Conservation (phyloP, 169 alveolate genomes). For the Toxoplasma gondii region DNA sequence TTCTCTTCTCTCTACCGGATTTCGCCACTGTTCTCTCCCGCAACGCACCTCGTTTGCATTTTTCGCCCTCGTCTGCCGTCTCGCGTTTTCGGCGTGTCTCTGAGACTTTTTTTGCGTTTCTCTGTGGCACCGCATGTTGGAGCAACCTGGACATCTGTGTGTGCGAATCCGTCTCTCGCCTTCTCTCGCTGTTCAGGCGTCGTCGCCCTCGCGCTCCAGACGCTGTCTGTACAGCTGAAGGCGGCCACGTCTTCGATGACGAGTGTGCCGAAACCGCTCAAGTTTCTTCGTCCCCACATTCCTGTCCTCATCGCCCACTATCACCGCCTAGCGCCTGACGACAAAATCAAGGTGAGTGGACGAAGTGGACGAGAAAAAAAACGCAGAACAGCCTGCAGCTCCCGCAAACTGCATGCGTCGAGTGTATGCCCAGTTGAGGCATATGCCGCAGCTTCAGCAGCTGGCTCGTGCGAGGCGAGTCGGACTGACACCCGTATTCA, state of each 20-base stretch:
- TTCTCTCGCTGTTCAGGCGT: constrained; percentile 34
- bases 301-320: constrained; percentile 74
- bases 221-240: constrained; percentile 74
- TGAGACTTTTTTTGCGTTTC: no score
- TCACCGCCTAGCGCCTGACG: constrained; percentile 58
- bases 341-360: neutral
- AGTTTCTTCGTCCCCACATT: constrained; percentile 81
- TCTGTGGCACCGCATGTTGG: no score
- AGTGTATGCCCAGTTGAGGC: no score
- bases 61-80: neutral
- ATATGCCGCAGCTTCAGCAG: no score
- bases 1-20: neutral
- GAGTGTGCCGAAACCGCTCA: constrained; percentile 85
- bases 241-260: constrained; percentile 86
- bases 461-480: no score
- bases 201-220: constrained; percentile 69
- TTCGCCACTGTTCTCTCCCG: neutral
- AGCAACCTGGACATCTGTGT: no score
- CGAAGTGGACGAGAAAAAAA: neutral
- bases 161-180: no score
- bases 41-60: neutral
- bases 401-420: no score
- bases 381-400: no score
- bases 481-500: no score
- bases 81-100: neutral